Evolutionary conservation across 179 eudicot species (phyloP), one percentile per base, ranked within the genome.

Genomic region (Silene coronaria): DNA sequence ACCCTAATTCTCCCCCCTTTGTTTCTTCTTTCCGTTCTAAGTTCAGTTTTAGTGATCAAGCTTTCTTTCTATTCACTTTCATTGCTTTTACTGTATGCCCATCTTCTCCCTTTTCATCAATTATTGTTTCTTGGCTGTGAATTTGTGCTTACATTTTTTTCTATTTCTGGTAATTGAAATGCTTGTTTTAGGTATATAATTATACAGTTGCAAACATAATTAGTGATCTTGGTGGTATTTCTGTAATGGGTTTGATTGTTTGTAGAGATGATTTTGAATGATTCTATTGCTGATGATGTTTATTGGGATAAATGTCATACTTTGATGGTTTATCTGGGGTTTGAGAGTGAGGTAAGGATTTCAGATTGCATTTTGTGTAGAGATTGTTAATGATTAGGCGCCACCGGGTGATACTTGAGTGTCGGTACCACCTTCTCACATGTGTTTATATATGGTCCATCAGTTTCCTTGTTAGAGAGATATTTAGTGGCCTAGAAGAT

Each of bases 1-100:
- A 70, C 74, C 60, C 62, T 48, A 70, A 51, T 26, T 48, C 16
- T 26, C 74, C 38, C 4, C 34, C 74, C 51, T 70, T 24, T 51
- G 42, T 53, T 24, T 48, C 61, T 53, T 48, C 62, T 48, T 70
- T 16, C 22, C 26, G 42, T 16, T 48, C 72, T 45, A 69, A 42
- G 72, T 69, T 69, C 26, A 69, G 72, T 69, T 69, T 69, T 4
- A 45, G 57, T 69, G 72, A 69, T 69, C 72, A 69, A 69, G 92
- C 89, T 77, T 89, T 82, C 86, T 91, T 89, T 72, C 88, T 91
- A 13, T 71, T 91, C 22, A 80, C 96, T 61, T 88, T 92, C 87
- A 85, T 89, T 71, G 92, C 88, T 79, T 92, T 91, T 88, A 88
- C 97, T 85, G 96, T 83, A 67, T 58, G 69, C 76, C 32, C 27